Base-by-base conservation (phyloP, 768 basidiomycete genomes). In the Tylopilus balloui region DNA sequence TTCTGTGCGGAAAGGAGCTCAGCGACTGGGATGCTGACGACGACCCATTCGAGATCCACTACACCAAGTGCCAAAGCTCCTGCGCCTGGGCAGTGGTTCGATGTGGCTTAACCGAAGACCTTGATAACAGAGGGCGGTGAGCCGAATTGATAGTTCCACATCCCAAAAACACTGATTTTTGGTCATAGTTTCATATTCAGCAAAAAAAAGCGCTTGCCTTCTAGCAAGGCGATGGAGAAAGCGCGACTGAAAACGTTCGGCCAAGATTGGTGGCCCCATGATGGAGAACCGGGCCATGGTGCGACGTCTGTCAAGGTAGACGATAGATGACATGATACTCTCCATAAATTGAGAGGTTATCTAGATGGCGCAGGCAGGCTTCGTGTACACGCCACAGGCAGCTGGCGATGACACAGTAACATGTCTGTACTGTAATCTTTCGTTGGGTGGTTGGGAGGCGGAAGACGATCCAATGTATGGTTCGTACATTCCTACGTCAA, bases 311-410 rank as follows among this genome's bases (percentile, higher is more conserved):
- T 75, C 63, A 87, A 83, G 73, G 91, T 84, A 52, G 6, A 55
- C 48, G 37, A 8, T 25, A 3, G 25, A 6, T 39, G 12, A 24
- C 8, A 15, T 14, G 27, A 8, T 6, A 7, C 1, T 23, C 35
- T 28, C 23, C 51, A 20, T 36, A n/a, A 55, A 13, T 43, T 48
- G 21, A 41, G 39, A 21, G 23, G 21, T 48, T 40, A 2, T 41
- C 14, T 14, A 60, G 93, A 84, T 98, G 79, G 88, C 93, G 0
- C 80, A 79, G 56, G 92, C 92, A 3, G 94, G 94, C 8, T 96
- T 95, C 61, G 78, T 90, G 0, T 90, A 78, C 63, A 84, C 83
- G 1, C 88, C 92, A 2, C 78, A 83, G 48, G 68, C 73, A 12
- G 58, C 72, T 2, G 84, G 77, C 4, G 86, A 90, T 56, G 94